Evolutionary conservation across 345 rosid genomes (phyloP).

Genomic region (Eucalyptus viminalis): DNA sequence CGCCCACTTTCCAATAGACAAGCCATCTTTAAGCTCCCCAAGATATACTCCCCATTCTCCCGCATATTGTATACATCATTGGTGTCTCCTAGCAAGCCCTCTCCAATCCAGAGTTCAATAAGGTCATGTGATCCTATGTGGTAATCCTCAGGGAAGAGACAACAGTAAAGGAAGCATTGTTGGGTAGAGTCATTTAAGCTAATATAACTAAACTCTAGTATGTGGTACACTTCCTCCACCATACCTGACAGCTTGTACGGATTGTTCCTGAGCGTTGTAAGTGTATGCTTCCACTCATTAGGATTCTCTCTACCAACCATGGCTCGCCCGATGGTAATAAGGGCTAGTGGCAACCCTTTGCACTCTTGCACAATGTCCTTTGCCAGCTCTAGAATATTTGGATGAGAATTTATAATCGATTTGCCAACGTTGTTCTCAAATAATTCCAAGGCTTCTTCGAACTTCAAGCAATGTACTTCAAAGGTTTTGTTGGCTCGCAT

Average conservation of each 20-base stretch:
- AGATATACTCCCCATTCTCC: too few relatives aligned
- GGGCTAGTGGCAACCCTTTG: conserved; percentile 8
- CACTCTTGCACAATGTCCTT: background rate
- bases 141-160: too few relatives aligned
- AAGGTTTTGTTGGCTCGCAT: background rate
- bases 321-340: background rate
- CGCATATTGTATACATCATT: too few relatives aligned
- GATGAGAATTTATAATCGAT: too few relatives aligned
- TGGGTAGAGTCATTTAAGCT: background rate
- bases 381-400: background rate
- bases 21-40: too few relatives aligned
- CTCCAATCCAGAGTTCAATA: too few relatives aligned
- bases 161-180: too few relatives aligned
- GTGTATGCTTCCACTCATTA: background rate
- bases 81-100: too few relatives aligned
- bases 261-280: background rate
- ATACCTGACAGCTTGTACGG: background rate
- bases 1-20: too few relatives aligned
- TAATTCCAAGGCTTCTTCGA: too few relatives aligned
- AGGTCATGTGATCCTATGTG: too few relatives aligned
- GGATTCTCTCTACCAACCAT: background rate
- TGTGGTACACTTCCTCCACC: background rate
- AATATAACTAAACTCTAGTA: background rate
- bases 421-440: too few relatives aligned
- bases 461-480: background rate